phyloP scores from a whole-genome alignment of 495 filamentous ascomycete genomes.

The Xylaria venustula region DNA sequence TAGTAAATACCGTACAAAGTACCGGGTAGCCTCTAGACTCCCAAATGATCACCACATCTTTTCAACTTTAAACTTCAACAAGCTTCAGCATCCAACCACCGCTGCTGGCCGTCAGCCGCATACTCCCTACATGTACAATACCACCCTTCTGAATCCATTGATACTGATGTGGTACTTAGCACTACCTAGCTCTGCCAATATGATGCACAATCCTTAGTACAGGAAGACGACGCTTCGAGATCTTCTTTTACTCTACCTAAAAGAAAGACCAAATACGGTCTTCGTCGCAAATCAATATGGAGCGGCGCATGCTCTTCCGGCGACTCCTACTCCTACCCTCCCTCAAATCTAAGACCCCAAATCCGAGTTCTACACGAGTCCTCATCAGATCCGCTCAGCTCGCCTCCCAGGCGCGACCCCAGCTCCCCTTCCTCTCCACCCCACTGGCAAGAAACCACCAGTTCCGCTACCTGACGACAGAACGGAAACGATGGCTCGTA shows the following conservation, averaged over 20 bases:
- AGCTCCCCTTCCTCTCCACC: slow-evolving; percentile 73
- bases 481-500: slow-evolving; percentile 65
- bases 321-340: slow-evolving; percentile 20
- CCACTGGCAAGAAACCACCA: slow-evolving; percentile 54
- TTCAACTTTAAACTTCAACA: too few relatives aligned
- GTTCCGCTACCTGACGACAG: slow-evolving; percentile 72
- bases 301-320: slow-evolving; percentile 18
- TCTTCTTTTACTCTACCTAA: background rate
- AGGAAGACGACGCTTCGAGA: background rate
- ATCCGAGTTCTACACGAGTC: slow-evolving; percentile 7
- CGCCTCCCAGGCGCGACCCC: slow-evolving; percentile 56
- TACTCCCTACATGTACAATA: background rate
- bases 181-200: too few relatives aligned
- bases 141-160: background rate
- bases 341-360: slow-evolving; percentile 15
- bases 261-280: background rate
- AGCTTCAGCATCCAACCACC: too few relatives aligned
- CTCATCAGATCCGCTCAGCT: slow-evolving; percentile 22
- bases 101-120: too few relatives aligned
- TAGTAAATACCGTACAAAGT: too few relatives aligned
- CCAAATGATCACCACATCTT: too few relatives aligned
- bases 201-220: background rate
- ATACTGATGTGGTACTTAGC: background rate
- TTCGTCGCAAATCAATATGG: slow-evolving; percentile 17
- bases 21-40: too few relatives aligned